Evolutionary conservation across 1,284 basidiomycete genomes (phyloP).

Genomic region (Polyporus tsugae): DNA sequence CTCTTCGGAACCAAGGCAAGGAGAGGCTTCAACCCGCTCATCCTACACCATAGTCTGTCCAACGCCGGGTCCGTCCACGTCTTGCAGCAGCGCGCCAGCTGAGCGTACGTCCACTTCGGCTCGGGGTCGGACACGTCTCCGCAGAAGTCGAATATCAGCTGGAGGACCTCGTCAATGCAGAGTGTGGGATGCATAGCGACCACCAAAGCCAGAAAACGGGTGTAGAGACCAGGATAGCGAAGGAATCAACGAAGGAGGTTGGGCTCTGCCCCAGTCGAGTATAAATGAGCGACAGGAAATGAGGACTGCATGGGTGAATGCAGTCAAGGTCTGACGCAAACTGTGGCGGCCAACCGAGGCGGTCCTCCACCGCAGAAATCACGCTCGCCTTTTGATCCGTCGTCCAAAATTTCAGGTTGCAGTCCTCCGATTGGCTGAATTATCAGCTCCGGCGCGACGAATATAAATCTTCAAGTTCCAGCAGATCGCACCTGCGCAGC

Average conservation of each 20-base stretch:
- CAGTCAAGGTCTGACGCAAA: slow-evolving; percentile 14
- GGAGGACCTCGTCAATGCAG: slow-evolving; percentile 62
- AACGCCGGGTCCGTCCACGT: slow-evolving; percentile 66
- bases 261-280: slow-evolving; percentile 12
- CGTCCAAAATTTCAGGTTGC: slow-evolving; percentile 25
- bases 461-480: not conserved
- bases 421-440: slow-evolving; percentile 27
- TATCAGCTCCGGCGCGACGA: not conserved
- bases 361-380: slow-evolving; percentile 27
- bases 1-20: slow-evolving; percentile 50
- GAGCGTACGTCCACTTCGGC: slow-evolving; percentile 33
- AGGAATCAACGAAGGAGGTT: not conserved
- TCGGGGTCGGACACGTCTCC: slow-evolving; percentile 37
- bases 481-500: not conserved
- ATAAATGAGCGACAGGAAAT: not conserved
- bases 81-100: slow-evolving; percentile 47
- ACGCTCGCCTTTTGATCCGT: slow-evolving; percentile 13
- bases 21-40: slow-evolving; percentile 55
- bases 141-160: slow-evolving; percentile 50
- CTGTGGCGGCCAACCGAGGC: slow-evolving; percentile 23
- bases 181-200: slow-evolving; percentile 55
- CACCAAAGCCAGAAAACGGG: not conserved
- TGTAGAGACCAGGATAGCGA: not conserved
- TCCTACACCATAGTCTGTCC: slow-evolving; percentile 58
- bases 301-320: slow-evolving; percentile 5